These are phyloP conservation scores for Tetrapyrgos nigripes DNA, from an alignment of 1,284 basidiomycete genomes.

Conservation along the genomic window DNA sequence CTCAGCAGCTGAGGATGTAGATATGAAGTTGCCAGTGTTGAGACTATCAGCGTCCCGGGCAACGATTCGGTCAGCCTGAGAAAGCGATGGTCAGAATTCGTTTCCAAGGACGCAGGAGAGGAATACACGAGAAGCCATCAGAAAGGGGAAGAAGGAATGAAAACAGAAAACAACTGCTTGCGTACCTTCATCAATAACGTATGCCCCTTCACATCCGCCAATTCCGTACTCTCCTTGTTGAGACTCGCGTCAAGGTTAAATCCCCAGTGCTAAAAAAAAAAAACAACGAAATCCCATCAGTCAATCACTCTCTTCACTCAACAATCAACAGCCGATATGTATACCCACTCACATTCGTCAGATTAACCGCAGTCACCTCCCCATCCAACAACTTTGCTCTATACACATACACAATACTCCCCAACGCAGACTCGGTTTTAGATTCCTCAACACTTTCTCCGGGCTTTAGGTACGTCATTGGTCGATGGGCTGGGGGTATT, in stretches of 20 bases:
- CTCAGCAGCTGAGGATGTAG: constrained; percentile 51
- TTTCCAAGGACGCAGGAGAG: neutral
- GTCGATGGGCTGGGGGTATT: constrained; percentile 50
- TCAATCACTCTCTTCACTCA: neutral
- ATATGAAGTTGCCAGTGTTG: constrained; percentile 56
- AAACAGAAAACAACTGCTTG: neutral
- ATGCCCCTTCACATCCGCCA: constrained; percentile 61
- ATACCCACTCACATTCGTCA: constrained; percentile 62
- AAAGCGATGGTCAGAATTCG: constrained; percentile 7
- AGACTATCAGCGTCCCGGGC: constrained; percentile 57
- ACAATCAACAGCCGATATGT: neutral
- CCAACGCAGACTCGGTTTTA: too few relatives aligned
- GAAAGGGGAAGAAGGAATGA: neutral
- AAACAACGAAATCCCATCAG: neutral
- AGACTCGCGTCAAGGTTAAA: constrained; percentile 80
- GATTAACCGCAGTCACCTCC: constrained; percentile 70
- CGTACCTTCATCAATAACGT: constrained; percentile 61
- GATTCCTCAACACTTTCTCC: constrained; percentile 43
- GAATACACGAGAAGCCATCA: too few relatives aligned
- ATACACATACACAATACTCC: constrained; percentile 70
- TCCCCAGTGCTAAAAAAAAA: constrained; percentile 69
- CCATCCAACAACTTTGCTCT: constrained; percentile 68
- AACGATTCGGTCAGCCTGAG: constrained; percentile 60
- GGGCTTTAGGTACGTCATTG: constrained; percentile 29
- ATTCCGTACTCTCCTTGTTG: constrained; percentile 43